A percentile compares a stretch with the other conserved stretches of the same genome.
phyloP scores from a whole-genome alignment of 495 filamentous ascomycete genomes.

The Xylaria palmicola region DNA sequence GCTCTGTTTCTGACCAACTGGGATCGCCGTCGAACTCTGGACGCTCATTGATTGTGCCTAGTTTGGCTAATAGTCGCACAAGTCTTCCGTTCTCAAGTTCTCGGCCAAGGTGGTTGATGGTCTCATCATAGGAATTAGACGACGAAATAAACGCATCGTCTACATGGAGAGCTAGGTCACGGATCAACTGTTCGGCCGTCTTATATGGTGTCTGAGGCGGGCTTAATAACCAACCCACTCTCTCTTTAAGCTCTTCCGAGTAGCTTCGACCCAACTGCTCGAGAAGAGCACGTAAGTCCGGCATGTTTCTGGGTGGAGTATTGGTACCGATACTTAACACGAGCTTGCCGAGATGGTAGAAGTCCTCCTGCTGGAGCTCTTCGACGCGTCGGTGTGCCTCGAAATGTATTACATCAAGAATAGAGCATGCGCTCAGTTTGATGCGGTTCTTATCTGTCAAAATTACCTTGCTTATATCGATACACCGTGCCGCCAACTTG shows the following conservation, averaged over 20 bases:
- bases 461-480: conserved; percentile 83
- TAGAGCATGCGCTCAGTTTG: conserved; percentile 81
- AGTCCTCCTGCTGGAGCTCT: conserved; percentile 84
- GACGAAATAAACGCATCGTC: conserved; percentile 72
- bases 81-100: conserved; percentile 93
- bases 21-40: conserved; percentile 74
- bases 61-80: conserved; percentile 77
- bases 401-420: conserved; percentile 82
- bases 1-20: conserved; percentile 84
- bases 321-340: conserved; percentile 75
- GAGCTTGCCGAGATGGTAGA: conserved; percentile 80
- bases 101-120: conserved; percentile 55
- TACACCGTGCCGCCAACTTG: conserved; percentile 77
- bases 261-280: conserved; percentile 73
- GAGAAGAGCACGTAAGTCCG: conserved; percentile 58
- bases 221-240: conserved; percentile 72
- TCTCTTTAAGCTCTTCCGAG: conserved; percentile 68
- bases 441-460: conserved; percentile 80
- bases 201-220: conserved; percentile 55
- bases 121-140: conserved; percentile 52
- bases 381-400: conserved; percentile 62
- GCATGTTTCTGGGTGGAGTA: conserved; percentile 52
- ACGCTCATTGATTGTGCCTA: conserved; percentile 82
- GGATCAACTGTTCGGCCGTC: conserved; percentile 74
- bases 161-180: conserved; percentile 70